phyloP scores from a whole-genome alignment of 257 asterid species.

The Paulownia fortunei region DNA sequence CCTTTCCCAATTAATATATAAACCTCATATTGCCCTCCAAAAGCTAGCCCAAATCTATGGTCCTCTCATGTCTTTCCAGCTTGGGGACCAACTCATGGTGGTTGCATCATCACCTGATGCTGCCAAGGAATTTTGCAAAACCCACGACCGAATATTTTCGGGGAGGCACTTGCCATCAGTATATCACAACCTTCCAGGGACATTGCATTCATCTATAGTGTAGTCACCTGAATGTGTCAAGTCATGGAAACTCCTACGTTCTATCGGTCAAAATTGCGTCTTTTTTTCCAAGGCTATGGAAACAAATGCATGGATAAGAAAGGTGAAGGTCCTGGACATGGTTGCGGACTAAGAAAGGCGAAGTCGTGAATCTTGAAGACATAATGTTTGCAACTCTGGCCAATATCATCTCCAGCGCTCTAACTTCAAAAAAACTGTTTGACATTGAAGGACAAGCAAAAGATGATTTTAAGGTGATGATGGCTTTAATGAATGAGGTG shows the following conservation, averaged over 20 bases:
- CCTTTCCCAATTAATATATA: background rate
- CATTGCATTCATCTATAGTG: background rate
- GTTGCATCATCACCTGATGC: background rate
- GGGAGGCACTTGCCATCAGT: constrained; percentile 4
- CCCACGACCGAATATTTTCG: background rate
- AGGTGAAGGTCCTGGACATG: constrained; percentile 5
- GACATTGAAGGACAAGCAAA: background rate
- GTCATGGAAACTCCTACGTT: background rate
- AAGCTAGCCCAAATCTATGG: background rate
- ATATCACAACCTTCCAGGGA: background rate
- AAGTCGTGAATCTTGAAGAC: constrained; percentile 15
- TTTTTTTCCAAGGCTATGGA: constrained; percentile 25
- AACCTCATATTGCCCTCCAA: constrained; percentile 7
- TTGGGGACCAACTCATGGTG: constrained; percentile 13
- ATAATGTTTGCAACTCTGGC: constrained; percentile 6
- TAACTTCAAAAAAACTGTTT: constrained; percentile 15
- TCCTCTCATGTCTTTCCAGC: background rate
- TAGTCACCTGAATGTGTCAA: background rate
- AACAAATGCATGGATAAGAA: background rate
- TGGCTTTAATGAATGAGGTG: background rate
- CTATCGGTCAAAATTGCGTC: background rate
- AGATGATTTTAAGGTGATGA: background rate
- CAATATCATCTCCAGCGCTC: constrained; percentile 11
- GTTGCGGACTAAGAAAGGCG: background rate
- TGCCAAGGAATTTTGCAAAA: background rate